These are phyloP conservation scores for Calonectria montana DNA, from an alignment of 2,329 filamentous ascomycete species.

Conservation along the genomic window DNA sequence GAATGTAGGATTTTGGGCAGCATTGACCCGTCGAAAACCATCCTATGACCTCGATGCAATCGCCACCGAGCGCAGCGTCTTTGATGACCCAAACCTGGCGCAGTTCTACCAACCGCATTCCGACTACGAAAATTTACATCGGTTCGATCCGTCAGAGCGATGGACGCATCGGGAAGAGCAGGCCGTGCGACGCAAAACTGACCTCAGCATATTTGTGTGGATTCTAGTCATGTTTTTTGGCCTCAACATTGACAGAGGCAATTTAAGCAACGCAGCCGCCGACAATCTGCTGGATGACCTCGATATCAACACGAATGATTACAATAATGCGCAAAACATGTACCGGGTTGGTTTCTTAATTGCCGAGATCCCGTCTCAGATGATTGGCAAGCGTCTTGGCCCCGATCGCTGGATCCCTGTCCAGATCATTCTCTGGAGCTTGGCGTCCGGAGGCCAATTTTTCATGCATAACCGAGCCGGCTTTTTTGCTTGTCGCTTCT, in stretches of 20 bases:
- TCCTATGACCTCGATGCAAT: not conserved
- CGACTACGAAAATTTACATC: conserved; percentile 48
- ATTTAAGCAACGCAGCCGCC: conserved; percentile 46
- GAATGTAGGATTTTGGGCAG: conserved; percentile 1
- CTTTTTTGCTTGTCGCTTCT: conserved; percentile 24
- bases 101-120: conserved; percentile 8
- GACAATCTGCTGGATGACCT: conserved; percentile 56
- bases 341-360: conserved; percentile 65
- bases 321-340: conserved; percentile 66
- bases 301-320: conserved; percentile 52
- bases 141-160: conserved; percentile 50
- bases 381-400: conserved; percentile 65
- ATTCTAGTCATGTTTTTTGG: conserved; percentile 65
- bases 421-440: conserved; percentile 30
- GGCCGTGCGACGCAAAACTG: conserved; percentile 54
- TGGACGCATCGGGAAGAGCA: conserved; percentile 53
- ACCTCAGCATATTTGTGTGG: conserved; percentile 62
- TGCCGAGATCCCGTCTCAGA: conserved; percentile 71
- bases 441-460: conserved; percentile 5
- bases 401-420: conserved; percentile 47
- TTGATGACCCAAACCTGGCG: conserved; percentile 1
- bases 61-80: conserved; percentile 11
- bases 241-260: conserved; percentile 54
- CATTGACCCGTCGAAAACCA: not conserved
- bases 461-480: conserved; percentile 20